Conservation (phyloP, 2,329 filamentous ascomycete species). For the Verticillium longisporum region DNA sequence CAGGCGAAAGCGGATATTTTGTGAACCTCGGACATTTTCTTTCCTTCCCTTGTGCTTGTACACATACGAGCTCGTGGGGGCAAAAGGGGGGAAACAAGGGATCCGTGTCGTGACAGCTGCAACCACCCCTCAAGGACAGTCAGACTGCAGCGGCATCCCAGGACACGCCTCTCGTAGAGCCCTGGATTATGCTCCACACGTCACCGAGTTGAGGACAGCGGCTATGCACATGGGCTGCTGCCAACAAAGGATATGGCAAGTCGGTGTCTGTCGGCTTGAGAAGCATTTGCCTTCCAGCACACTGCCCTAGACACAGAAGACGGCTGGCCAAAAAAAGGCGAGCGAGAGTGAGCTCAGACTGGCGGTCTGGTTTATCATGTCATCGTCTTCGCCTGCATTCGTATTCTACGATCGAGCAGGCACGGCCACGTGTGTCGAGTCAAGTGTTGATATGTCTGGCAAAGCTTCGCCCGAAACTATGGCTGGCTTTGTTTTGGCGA, state of each 20-base stretch:
- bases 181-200: slow-evolving; percentile 22
- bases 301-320: background rate
- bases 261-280: slow-evolving; percentile 13
- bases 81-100: slow-evolving; percentile 18
- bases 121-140: slow-evolving; percentile 25
- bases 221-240: slow-evolving; percentile 28
- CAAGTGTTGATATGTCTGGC: slow-evolving; percentile 31
- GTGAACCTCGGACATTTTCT: slow-evolving; percentile 15
- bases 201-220: slow-evolving; percentile 17
- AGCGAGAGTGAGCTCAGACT: slow-evolving; percentile 1
- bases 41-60: slow-evolving; percentile 25
- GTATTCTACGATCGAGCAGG: slow-evolving; percentile 15
- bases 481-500: slow-evolving; percentile 38
- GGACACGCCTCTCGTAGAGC: slow-evolving; percentile 31
- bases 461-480: slow-evolving; percentile 24
- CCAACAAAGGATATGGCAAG: slow-evolving; percentile 15
- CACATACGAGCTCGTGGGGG: slow-evolving; percentile 27
- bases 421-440: slow-evolving; percentile 50
- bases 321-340: background rate
- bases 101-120: slow-evolving; percentile 31
- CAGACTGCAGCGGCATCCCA: slow-evolving; percentile 16
- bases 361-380: slow-evolving; percentile 1
- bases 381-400: background rate
- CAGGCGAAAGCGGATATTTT: slow-evolving; percentile 13
- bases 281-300: slow-evolving; percentile 1